Evolutionary conservation across 495 filamentous ascomycete genomes (phyloP).

Genomic region (Polyplosphaeria fusca): DNA sequence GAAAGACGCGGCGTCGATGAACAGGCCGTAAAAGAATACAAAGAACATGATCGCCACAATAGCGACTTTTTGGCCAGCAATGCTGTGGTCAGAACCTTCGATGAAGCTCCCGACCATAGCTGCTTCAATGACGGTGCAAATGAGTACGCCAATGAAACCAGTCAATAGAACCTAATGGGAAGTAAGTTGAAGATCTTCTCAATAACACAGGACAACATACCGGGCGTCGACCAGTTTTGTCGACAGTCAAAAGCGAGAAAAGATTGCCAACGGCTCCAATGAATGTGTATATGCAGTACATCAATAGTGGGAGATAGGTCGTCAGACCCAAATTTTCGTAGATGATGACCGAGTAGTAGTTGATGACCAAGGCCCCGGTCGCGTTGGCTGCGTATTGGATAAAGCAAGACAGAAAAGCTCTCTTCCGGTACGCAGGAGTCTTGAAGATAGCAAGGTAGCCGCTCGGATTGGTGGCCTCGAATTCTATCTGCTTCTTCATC

Average conservation of each 20-base stretch:
- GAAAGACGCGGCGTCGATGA: slow-evolving; percentile 36
- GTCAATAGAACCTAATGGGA: slow-evolving; percentile 26
- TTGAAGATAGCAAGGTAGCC: slow-evolving; percentile 31
- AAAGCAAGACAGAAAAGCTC: slow-evolving; percentile 34
- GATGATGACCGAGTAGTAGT: slow-evolving; percentile 28
- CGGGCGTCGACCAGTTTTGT: slow-evolving; percentile 31
- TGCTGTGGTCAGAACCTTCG: slow-evolving; percentile 5
- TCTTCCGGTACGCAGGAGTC: slow-evolving; percentile 30
- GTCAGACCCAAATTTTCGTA: slow-evolving; percentile 34
- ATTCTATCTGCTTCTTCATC: slow-evolving; percentile 33
- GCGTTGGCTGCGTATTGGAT: slow-evolving; percentile 33
- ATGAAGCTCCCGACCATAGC: slow-evolving; percentile 35
- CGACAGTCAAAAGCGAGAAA: slow-evolving; percentile 32
- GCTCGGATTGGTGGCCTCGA: slow-evolving; percentile 25
- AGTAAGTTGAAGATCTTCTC: not conserved
- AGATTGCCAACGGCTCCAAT: slow-evolving; percentile 35
- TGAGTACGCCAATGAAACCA: slow-evolving; percentile 31
- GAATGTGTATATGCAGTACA: slow-evolving; percentile 34
- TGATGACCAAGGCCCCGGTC: slow-evolving; percentile 34
- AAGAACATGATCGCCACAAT: slow-evolving; percentile 33
- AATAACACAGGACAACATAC: slow-evolving; percentile 15
- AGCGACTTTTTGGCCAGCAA: slow-evolving; percentile 33
- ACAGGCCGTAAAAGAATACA: slow-evolving; percentile 32
- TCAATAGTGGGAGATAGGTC: slow-evolving; percentile 24
- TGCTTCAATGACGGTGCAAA: slow-evolving; percentile 33